Evolutionary conservation across 495 filamentous ascomycete species (phyloP), one percentile per base, ranked within the genome.

Genomic region (Penicillium riverlandense): DNA sequence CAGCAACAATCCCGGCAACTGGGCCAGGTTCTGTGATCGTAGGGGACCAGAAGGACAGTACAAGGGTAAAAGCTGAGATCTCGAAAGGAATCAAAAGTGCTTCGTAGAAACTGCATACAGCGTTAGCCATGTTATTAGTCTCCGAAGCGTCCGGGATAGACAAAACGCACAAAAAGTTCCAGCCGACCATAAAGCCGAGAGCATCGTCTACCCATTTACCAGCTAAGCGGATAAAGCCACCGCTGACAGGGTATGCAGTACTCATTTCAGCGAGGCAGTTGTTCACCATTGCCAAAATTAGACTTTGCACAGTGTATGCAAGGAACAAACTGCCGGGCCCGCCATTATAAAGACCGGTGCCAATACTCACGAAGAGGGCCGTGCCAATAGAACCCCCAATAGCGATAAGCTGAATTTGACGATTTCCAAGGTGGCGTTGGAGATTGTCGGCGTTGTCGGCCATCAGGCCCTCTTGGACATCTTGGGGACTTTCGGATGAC

Each of bases 1-100:
- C 77, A 28, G 77, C 44, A 28, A 48, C 52, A 35, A 88, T 71
- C 22, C 63, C 84, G 5, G 72, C 80, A 10, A 72, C 70, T 0
- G 82, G 83, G 7, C 57, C 57, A 38, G 57, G 50, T 16, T 60
- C 57, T 1, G 54, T 50, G 8, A 87, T 66, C n/a, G 63, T 68
- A 22, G 79, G 75, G 33, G 70, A 75, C 84, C 84, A 88, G 50
- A 76, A 86, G 7, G 72, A 70, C 8, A 88, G 61, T 6, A 88
- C 77, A 31, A 86, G 62, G 36, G 82, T 86, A 47, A 83, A 79
- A 16, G 84, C 82, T 1, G 77, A 77, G 40, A 88, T 79, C 58
- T 88, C 83, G 55, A 85, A 87, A 1, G 84, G 83, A 31, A 87
- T 79, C 29, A 85, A 62, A 29, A 77, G 73, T 3, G 82, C 82